These are phyloP conservation scores for Abortiporus biennis DNA, from an alignment of 1,284 basidiomycete species.

Conservation along the genomic window DNA sequence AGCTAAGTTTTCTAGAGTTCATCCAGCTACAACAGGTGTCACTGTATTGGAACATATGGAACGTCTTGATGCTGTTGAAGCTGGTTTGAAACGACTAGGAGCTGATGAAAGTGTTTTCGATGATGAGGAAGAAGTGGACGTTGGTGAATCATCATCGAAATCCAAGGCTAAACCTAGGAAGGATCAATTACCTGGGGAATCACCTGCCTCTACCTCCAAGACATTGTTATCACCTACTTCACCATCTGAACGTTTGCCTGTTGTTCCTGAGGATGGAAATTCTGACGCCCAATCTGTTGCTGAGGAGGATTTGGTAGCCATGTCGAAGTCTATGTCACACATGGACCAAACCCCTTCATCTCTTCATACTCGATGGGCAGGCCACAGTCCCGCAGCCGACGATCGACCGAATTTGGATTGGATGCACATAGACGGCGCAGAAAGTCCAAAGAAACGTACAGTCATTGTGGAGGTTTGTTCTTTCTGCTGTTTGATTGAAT, in stretches of 20 bases:
- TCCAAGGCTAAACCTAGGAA: constrained; percentile 4
- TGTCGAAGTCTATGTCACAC: constrained; percentile 72
- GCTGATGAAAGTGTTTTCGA: constrained; percentile 46
- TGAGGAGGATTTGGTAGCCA: constrained; percentile 67
- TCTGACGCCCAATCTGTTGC: constrained; percentile 40
- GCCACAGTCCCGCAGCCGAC: constrained; percentile 23
- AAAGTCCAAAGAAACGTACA: constrained; percentile 41
- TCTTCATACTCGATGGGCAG: constrained; percentile 40
- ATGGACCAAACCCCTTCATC: constrained; percentile 41
- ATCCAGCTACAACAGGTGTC: constrained; percentile 77
- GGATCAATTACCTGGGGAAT: constrained; percentile 10
- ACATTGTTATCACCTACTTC: constrained; percentile 17
- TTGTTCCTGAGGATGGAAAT: constrained; percentile 45
- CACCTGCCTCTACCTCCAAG: background rate
- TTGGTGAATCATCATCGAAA: constrained; percentile 18
- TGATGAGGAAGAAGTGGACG: constrained; percentile 43
- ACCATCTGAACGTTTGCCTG: constrained; percentile 30
- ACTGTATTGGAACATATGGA: constrained; percentile 78
- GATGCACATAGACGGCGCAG: constrained; percentile 48
- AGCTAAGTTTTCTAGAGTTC: constrained; percentile 70
- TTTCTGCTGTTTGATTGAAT: constrained; percentile 2
- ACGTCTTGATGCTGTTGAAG: constrained; percentile 74
- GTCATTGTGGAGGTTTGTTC: constrained; percentile 65
- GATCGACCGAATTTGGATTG: constrained; percentile 52
- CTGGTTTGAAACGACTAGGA: constrained; percentile 64